phyloP scores from a whole-genome alignment of 2,329 filamentous ascomycete genomes.

The Phoma herbarum region DNA sequence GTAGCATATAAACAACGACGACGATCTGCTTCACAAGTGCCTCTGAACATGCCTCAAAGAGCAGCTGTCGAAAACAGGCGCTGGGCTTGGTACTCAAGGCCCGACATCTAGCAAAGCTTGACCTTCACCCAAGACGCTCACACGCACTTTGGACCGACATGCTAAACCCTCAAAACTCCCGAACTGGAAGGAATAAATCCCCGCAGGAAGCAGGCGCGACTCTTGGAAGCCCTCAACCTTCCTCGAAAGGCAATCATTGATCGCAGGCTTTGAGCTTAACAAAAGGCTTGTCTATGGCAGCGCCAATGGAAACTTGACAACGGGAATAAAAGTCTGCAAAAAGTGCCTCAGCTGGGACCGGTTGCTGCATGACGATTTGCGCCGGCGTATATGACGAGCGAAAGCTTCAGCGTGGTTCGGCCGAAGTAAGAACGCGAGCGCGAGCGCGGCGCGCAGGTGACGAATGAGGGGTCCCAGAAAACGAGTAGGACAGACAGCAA shows the following conservation, averaged over 20 bases:
- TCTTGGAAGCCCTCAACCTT: background rate
- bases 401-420: constrained; percentile 8
- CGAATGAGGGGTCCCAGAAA: constrained; percentile 5
- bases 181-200: background rate
- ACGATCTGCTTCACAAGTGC: background rate
- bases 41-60: background rate
- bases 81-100: background rate
- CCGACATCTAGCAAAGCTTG: background rate
- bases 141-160: background rate
- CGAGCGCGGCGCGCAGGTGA: constrained; percentile 2
- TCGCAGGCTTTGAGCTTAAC: constrained; percentile 22
- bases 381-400: background rate
- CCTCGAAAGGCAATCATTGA: constrained; percentile 9
- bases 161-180: background rate
- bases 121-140: background rate
- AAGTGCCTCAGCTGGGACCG: background rate
- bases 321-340: constrained; percentile 8
- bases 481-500: background rate
- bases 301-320: constrained; percentile 2
- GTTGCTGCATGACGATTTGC: background rate
- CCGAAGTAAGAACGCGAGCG: constrained; percentile 6
- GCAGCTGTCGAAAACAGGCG: background rate
- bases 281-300: constrained; percentile 16
- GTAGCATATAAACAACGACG: background rate
- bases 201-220: constrained; percentile 16